A percentile compares a stretch with the other conserved stretches of the same genome.
These are phyloP conservation scores for Aphanomyces invadans DNA, from an alignment of 352 stramenopile species.

Conservation along the genomic window DNA sequence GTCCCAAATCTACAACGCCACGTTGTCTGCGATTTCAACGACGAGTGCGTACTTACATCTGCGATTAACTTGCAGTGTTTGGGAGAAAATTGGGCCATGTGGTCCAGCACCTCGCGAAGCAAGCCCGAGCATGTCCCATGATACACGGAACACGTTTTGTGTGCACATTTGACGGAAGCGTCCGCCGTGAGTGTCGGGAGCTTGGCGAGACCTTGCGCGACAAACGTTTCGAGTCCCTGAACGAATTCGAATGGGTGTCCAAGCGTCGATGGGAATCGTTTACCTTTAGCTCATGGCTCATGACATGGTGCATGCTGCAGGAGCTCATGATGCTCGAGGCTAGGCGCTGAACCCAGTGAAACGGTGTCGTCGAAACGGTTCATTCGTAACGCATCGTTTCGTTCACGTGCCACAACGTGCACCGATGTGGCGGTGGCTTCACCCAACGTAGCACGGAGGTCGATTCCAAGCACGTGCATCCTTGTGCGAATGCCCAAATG, in stretches of 20 bases:
- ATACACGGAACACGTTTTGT: constrained; percentile 19
- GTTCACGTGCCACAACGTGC: no score
- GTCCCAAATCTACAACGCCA: constrained; percentile 26
- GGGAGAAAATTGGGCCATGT: constrained; percentile 11
- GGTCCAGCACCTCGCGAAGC: constrained; percentile 13
- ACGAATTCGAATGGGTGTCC: neutral
- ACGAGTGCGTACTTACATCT: no score
- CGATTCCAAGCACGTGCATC: no score
- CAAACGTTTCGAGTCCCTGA: constrained; percentile 19
- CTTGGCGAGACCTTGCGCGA: neutral
- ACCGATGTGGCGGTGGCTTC: no score
- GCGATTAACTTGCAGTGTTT: constrained; percentile 25
- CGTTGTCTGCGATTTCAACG: no score
- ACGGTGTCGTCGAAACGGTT: no score
- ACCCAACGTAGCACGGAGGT: no score
- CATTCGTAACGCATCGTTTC: no score
- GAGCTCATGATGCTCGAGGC: neutral
- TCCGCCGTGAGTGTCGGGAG: constrained; percentile 18
- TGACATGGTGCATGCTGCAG: constrained; percentile 15
- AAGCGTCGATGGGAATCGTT: neutral
- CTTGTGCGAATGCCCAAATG: no score
- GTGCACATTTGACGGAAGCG: constrained; percentile 1
- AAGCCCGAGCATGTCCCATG: constrained; percentile 19
- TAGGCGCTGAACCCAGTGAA: neutral
- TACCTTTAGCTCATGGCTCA: constrained; percentile 24